phyloP scores from a whole-genome alignment of 2,329 filamentous ascomycete genomes.

The Penicillium sp. region DNA sequence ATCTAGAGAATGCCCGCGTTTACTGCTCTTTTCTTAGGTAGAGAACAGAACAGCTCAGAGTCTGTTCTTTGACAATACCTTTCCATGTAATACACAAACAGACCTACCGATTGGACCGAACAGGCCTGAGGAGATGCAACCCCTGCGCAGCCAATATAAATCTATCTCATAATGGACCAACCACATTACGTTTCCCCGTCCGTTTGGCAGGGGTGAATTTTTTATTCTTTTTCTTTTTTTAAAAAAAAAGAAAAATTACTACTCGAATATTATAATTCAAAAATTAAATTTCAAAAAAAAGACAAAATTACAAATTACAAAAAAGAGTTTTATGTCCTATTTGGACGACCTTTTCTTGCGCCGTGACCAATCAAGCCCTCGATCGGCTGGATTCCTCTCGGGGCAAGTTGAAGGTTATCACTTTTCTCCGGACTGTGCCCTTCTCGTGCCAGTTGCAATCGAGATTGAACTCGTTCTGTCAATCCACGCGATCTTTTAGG shows the following conservation, averaged over 20 bases:
- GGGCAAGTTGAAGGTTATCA: constrained; percentile 30
- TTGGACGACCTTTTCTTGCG: constrained; percentile 18
- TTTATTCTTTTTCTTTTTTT: constrained; percentile 6
- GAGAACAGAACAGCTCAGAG: constrained; percentile 4
- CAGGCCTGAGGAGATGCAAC: constrained; percentile 28
- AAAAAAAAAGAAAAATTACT: background rate
- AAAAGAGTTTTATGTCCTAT: constrained; percentile 18
- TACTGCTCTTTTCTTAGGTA: background rate
- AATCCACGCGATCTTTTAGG: constrained; percentile 26
- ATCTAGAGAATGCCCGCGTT: constrained; percentile 13
- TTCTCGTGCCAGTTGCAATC: constrained; percentile 34
- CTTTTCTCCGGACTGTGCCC: constrained; percentile 26
- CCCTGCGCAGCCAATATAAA: constrained; percentile 35
- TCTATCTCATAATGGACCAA: constrained; percentile 36
- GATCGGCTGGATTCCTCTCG: constrained; percentile 20
- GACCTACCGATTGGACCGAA: constrained; percentile 8
- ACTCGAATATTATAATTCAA: background rate
- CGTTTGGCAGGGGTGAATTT: constrained; percentile 28
- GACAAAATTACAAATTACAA: background rate
- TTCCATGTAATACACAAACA: constrained; percentile 24
- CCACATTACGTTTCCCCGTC: constrained; percentile 29
- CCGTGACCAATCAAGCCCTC: constrained; percentile 24
- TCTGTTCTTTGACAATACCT: constrained; percentile 16
- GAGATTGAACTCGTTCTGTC: constrained; percentile 25
- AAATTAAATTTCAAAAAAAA: background rate